phyloP scores from a whole-genome alignment of 441 rosid genomes.

The Aquilaria agallochum region DNA sequence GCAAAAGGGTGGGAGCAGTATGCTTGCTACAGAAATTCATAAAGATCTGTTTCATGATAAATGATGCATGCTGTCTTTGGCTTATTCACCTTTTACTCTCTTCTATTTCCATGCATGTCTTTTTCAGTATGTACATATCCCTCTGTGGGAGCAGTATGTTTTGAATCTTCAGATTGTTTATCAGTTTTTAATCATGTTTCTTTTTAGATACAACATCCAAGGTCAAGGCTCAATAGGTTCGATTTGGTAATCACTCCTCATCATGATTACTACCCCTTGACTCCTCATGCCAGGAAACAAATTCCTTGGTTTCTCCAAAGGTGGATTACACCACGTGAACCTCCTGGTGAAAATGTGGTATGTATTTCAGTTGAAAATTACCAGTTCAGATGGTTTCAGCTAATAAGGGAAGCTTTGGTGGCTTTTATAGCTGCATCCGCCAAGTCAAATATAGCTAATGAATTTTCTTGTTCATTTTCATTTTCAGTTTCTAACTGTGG shows the following conservation, averaged over 20 bases:
- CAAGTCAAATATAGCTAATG: background rate
- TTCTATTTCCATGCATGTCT: too few species aligned
- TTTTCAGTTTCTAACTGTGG: constrained; percentile 59
- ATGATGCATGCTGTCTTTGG: background rate
- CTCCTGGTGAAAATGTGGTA: constrained; percentile 62
- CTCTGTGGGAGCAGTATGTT: too few species aligned
- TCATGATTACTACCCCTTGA: constrained; percentile 59
- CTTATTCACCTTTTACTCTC: background rate
- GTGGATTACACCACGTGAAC: constrained; percentile 63
- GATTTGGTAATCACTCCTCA: constrained; percentile 62
- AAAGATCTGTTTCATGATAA: background rate
- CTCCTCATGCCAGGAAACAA: constrained; percentile 47
- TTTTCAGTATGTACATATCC: too few species aligned
- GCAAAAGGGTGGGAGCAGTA: background rate
- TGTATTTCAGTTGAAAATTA: constrained; percentile 19
- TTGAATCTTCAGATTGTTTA: too few species aligned
- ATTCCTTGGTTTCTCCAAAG: constrained; percentile 53
- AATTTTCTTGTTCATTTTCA: constrained; percentile 5
- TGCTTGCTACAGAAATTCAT: too few species aligned
- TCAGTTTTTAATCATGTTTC: too few species aligned
- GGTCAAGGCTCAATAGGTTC: constrained; percentile 48
- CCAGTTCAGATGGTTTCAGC: constrained; percentile 3
- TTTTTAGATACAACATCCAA: constrained; percentile 70
- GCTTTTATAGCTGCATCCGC: background rate
- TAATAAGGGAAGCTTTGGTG: constrained; percentile 1